Conservation (phyloP, 768 basidiomycete genomes). For the Leccinum variicolor region DNA sequence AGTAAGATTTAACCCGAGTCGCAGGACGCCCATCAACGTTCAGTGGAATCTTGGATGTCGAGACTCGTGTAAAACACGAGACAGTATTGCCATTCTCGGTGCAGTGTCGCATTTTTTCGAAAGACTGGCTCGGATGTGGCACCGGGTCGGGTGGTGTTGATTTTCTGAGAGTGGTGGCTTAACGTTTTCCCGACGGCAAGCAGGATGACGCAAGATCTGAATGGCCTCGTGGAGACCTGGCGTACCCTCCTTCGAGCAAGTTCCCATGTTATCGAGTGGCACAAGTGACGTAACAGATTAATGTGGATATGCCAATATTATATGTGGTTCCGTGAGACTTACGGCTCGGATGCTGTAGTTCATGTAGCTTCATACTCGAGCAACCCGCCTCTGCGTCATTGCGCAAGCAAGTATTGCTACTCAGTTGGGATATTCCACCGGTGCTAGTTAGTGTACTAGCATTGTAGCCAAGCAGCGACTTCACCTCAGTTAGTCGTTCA, state of each 20-base stretch:
- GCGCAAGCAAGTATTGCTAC: too few relatives aligned
- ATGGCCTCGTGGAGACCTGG: constrained; percentile 1
- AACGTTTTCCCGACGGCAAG: background rate
- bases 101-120: background rate
- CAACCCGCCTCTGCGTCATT: too few relatives aligned
- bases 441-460: background rate
- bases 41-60: background rate
- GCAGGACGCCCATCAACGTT: background rate
- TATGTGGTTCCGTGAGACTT: background rate
- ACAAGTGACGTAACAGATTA: background rate
- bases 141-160: background rate
- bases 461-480: background rate
- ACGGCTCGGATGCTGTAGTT: too few relatives aligned
- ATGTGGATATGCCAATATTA: background rate
- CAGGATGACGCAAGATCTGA: background rate
- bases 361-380: too few relatives aligned
- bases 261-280: background rate
- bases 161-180: background rate
- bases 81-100: background rate
- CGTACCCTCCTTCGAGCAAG: background rate
- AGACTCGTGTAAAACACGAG: background rate
- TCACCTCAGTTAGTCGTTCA: background rate
- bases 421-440: background rate
- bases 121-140: background rate
- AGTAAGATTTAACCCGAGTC: background rate